These are phyloP conservation scores for Ophiobolus disseminans DNA, from an alignment of 2,329 filamentous ascomycete species.

Conservation along the genomic window DNA sequence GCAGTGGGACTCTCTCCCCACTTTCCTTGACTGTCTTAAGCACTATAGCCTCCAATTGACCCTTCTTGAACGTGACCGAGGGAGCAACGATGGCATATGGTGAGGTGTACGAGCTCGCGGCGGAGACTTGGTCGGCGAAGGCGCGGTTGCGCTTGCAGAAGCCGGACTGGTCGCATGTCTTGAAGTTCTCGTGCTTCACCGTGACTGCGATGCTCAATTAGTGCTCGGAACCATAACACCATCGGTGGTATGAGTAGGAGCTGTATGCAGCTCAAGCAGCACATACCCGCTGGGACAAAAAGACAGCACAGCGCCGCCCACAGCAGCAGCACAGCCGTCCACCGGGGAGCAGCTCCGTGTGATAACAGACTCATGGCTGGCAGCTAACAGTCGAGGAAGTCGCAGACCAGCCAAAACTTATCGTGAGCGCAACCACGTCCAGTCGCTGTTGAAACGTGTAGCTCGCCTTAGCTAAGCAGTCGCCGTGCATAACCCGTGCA, in stretches of 20 bases:
- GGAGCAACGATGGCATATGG: slow-evolving; percentile 80
- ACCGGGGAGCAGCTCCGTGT: slow-evolving; percentile 60
- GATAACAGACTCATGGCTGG: slow-evolving; percentile 36
- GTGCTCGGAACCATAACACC: background rate
- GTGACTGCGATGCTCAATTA: slow-evolving; percentile 60
- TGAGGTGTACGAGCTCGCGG: slow-evolving; percentile 73
- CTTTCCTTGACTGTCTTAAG: slow-evolving; percentile 75
- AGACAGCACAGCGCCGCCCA: slow-evolving; percentile 42
- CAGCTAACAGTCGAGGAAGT: slow-evolving; percentile 21
- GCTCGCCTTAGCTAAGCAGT: slow-evolving; percentile 7
- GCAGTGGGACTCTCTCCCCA: slow-evolving; percentile 76
- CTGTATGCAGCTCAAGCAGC: slow-evolving; percentile 7
- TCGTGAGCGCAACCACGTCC: background rate
- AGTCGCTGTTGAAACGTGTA: slow-evolving; percentile 21
- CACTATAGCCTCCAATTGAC: slow-evolving; percentile 80
- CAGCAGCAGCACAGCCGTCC: slow-evolving; percentile 62
- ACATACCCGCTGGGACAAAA: slow-evolving; percentile 48
- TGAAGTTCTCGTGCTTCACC: slow-evolving; percentile 97
- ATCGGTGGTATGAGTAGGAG: slow-evolving; percentile 5
- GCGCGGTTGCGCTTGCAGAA: slow-evolving; percentile 96
- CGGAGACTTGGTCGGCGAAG: slow-evolving; percentile 78
- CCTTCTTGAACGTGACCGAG: slow-evolving; percentile 77
- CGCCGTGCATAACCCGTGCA: slow-evolving; percentile 3
- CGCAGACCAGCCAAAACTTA: slow-evolving; percentile 27
- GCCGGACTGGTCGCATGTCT: slow-evolving; percentile 92